Percentiles rank a stretch among this genome's conserved stretches.
phyloP scores from a whole-genome alignment of 352 stramenopile species.

The Lagenidium sp. region DNA sequence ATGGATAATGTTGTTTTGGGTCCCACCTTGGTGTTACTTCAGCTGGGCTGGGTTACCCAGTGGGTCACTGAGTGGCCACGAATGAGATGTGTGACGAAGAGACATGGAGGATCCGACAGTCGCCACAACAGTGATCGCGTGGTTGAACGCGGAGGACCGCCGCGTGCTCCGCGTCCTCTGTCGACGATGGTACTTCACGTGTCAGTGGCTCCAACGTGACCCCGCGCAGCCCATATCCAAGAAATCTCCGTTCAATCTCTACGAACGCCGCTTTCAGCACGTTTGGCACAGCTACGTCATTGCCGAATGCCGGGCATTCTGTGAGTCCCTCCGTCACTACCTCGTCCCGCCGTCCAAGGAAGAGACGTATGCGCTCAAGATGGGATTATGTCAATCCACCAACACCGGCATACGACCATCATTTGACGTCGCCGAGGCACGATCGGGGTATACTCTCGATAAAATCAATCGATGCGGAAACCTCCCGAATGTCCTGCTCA shows the following conservation, averaged over 20 bases:
- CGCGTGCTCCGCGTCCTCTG: conserved; percentile 33
- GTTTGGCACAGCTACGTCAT: conserved; percentile 48
- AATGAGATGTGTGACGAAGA: no score
- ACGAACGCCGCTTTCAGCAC: conserved; percentile 43
- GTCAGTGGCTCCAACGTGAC: conserved; percentile 28
- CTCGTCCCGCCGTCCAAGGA: conserved; percentile 20
- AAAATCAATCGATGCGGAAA: conserved; percentile 74
- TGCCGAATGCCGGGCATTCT: conserved; percentile 19
- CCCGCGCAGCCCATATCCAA: conserved; percentile 16
- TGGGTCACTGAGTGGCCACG: no score
- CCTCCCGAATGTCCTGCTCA: conserved; percentile 46
- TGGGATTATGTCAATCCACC: conserved; percentile 43
- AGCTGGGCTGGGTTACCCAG: no score
- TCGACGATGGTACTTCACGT: conserved; percentile 49
- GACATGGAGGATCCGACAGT: neutral
- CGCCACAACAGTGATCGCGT: no score
- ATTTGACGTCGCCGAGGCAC: conserved; percentile 42
- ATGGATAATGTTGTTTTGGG: neutral
- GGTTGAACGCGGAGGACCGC: conserved; percentile 31
- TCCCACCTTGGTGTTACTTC: no score
- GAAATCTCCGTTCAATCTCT: conserved; percentile 46
- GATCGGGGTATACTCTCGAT: conserved; percentile 49
- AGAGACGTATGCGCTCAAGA: conserved; percentile 47
- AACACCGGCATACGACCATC: conserved; percentile 56
- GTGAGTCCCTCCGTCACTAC: conserved; percentile 22